Base-by-base conservation (phyloP, 176 grass and related monocot species). In the Poa annua region DNA sequence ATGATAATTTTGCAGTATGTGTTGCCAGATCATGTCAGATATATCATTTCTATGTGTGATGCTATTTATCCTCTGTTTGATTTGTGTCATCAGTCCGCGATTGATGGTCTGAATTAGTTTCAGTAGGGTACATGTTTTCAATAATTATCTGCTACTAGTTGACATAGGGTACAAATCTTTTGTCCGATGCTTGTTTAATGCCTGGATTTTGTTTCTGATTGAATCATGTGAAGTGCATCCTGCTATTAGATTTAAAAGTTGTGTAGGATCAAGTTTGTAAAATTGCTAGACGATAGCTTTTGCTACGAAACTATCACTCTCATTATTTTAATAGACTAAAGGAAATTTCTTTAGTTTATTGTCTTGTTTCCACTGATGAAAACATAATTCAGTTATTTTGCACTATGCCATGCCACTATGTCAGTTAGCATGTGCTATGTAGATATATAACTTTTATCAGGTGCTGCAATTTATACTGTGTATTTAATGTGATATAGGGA, bases 21-120 rank as follows among this genome's bases (percentile, higher is more conserved):
- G 41, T 75, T 69, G 29, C 67, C 49, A 63, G 68, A 80, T 75
- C 48, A 87, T 87, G 63, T 87, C 68, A 62, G 50, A 79, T 33
- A 66, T 78, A 33, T 75, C 42, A 69, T 25, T 33, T 48, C 39
- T 69, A 68, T 83, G 7, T 20, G 32, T 76, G 21, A 16, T 66
- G n/a, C 21, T 6, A 12, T 19, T 55, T 65, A 38, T 39, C 32
- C 7, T 21, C 15, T 1, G 61, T 75, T 32, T 25, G 9, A 53
- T 80, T 3, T 11, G 5, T 50, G 6, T 33, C 13, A 48, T 41
- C 38, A 3, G 25, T 51, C 21, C 1, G 1, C 12, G 19, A 42
- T 64, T 26, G 20, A 4, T 68, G 4, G 2, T 10, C 10, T 51
- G 34, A 2, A 8, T 21, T 4, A 13, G 34, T 42, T 42, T 10